phyloP scores from a whole-genome alignment of 441 rosid species.

The Metrosideros polymorpha region DNA sequence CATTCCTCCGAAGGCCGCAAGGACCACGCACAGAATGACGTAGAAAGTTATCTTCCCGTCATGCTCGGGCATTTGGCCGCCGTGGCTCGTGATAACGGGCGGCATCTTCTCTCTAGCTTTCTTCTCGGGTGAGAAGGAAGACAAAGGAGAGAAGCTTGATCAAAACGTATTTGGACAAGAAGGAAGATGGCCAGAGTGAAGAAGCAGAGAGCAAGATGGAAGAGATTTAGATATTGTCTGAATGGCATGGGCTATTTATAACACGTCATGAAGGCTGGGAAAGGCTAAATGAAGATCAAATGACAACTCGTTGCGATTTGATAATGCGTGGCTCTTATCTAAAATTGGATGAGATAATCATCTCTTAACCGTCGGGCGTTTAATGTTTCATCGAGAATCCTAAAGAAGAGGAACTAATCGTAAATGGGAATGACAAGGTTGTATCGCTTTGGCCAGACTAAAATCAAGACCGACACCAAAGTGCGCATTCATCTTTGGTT shows the following conservation, averaged over 20 bases:
- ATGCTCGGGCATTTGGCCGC: constrained; percentile 22
- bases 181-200: background rate
- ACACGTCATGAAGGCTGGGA: background rate
- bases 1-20: constrained; percentile 50
- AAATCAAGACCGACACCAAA: background rate
- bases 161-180: background rate
- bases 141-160: background rate
- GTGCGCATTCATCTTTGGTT: background rate
- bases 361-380: background rate
- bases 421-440: background rate
- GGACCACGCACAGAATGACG: constrained; percentile 39
- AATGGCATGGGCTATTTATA: background rate
- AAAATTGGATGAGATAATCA: background rate
- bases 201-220: background rate
- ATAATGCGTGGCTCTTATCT: background rate
- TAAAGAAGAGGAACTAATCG: background rate
- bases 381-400: background rate
- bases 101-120: constrained; percentile 18
- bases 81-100: constrained; percentile 7
- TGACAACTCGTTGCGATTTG: background rate
- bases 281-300: background rate
- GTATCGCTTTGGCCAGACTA: background rate
- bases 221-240: background rate
- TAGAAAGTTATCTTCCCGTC: constrained; percentile 40
- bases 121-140: background rate